A percentile compares a stretch with the other conserved stretches of the same genome.
phyloP scores from a whole-genome alignment of 2,329 filamentous ascomycete genomes.

The Mollisiaceae sp. region DNA sequence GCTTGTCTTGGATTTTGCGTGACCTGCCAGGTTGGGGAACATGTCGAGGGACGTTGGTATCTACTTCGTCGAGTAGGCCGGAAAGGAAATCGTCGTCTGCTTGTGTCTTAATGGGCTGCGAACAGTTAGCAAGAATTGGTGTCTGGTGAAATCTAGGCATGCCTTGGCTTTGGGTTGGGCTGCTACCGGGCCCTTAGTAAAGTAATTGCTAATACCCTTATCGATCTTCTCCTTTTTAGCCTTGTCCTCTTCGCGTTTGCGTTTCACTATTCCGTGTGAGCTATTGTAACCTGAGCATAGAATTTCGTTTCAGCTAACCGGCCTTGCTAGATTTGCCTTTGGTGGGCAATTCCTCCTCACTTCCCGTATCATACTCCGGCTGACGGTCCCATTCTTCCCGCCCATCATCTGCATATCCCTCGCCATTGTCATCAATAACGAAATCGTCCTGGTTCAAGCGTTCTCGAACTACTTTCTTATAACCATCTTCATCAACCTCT shows the following conservation, averaged over 20 bases:
- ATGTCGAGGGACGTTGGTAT: constrained; percentile 70
- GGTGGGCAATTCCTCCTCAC: constrained; percentile 65
- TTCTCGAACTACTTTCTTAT: constrained; percentile 92
- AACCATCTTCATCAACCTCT: constrained; percentile 94
- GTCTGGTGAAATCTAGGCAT: constrained; percentile 30
- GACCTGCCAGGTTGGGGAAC: constrained; percentile 67
- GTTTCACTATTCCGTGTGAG: constrained; percentile 65
- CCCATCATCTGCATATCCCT: constrained; percentile 95
- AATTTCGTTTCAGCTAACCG: constrained; percentile 31
- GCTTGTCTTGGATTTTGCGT: constrained; percentile 75
- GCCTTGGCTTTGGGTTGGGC: constrained; percentile 83
- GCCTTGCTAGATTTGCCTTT: constrained; percentile 57
- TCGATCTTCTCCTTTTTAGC: constrained; percentile 86
- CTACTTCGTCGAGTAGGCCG: constrained; percentile 84
- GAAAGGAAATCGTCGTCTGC: constrained; percentile 89
- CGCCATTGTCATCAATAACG: constrained; percentile 97
- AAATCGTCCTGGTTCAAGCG: constrained; percentile 95
- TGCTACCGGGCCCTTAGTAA: constrained; percentile 74
- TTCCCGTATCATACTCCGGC: constrained; percentile 73
- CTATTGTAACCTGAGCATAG: neutral
- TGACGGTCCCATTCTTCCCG: constrained; percentile 85
- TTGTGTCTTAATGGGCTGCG: constrained; percentile 75
- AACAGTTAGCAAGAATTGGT: constrained; percentile 32
- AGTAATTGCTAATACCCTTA: constrained; percentile 93
- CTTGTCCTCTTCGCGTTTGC: constrained; percentile 85